Percentiles rank a stretch among this genome's conserved stretches.
Conservation (phyloP, 2,329 filamentous ascomycete species). For the Sporothrix schenckii region DNA sequence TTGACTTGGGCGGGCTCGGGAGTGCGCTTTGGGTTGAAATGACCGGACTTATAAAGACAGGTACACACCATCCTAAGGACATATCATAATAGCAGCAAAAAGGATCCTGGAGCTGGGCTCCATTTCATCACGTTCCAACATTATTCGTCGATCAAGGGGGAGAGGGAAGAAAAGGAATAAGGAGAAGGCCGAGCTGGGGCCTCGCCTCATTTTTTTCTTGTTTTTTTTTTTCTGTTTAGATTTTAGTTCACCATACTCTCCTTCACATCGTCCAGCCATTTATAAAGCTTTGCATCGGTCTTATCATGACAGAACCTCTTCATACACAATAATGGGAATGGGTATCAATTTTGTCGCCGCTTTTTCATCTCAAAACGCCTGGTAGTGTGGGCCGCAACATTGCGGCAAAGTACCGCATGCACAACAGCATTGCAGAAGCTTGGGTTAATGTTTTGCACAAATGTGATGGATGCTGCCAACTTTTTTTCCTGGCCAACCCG, state of each 20-base stretch:
- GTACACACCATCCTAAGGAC: background rate
- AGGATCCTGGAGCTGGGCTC: background rate
- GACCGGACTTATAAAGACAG: background rate
- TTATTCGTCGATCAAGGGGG: background rate
- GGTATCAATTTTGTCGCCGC: background rate
- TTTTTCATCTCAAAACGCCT: background rate
- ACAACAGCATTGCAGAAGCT: background rate
- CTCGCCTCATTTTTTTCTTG: constrained; percentile 22
- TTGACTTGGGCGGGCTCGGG: background rate
- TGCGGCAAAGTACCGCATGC: background rate
- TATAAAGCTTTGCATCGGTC: background rate
- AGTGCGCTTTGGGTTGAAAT: constrained; percentile 14
- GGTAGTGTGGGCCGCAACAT: background rate
- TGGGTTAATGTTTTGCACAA: background rate
- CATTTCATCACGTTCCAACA: background rate
- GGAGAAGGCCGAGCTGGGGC: background rate
- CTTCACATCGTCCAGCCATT: background rate
- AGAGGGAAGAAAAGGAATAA: background rate
- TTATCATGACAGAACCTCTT: background rate
- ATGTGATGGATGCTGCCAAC: background rate
- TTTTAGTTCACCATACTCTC: background rate
- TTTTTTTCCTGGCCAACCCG: constrained; percentile 14
- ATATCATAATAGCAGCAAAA: background rate
- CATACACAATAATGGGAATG: background rate
- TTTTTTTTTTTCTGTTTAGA: background rate